Conservation (phyloP, 1,284 basidiomycete genomes). For the Volvariella volvacea region DNA sequence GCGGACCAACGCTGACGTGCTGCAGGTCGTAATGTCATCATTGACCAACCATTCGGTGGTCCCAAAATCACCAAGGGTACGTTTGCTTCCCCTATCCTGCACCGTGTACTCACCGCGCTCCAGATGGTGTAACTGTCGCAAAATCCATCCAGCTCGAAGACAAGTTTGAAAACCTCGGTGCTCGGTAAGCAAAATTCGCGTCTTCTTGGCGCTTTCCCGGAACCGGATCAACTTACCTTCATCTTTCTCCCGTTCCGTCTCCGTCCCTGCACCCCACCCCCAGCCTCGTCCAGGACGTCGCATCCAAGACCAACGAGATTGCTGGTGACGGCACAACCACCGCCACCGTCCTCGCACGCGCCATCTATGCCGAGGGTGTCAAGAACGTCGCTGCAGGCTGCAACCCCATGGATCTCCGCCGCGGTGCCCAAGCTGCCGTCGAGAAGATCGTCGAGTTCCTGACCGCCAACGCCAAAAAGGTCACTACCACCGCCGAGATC, state of each 20-base stretch:
- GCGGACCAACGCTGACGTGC: slow-evolving; percentile 9
- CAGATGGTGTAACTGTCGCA: slow-evolving; percentile 97
- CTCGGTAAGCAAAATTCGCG: slow-evolving; percentile 56
- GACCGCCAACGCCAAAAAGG: slow-evolving; percentile 84
- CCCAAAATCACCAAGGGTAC: slow-evolving; percentile 96
- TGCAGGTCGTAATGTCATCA: slow-evolving; percentile 93
- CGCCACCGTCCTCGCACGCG: slow-evolving; percentile 93
- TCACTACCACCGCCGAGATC: slow-evolving; percentile 97
- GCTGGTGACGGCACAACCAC: slow-evolving; percentile 99
- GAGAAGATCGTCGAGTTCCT: slow-evolving; percentile 94
- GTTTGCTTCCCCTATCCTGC: slow-evolving; percentile 6
- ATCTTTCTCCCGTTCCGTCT: too few relatives aligned
- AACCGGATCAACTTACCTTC: too few relatives aligned
- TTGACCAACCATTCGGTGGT: slow-evolving; percentile 95
- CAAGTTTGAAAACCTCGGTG: slow-evolving; percentile 99
- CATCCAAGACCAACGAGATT: slow-evolving; percentile 94
- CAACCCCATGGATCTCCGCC: slow-evolving; percentile 99
- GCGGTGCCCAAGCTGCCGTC: slow-evolving; percentile 94
- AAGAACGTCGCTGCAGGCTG: slow-evolving; percentile 99
- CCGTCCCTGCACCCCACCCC: slow-evolving; percentile 4
- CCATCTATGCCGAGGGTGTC: slow-evolving; percentile 97
- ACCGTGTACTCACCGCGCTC: slow-evolving; percentile 8
- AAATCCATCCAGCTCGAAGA: slow-evolving; percentile 93
- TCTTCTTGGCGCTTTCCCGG: background rate
- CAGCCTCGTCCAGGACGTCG: slow-evolving; percentile 93